Percentiles rank a stretch among this genome's conserved stretches.
phyloP scores from a whole-genome alignment of 495 filamentous ascomycete species.

The Apodospora peruviana region DNA sequence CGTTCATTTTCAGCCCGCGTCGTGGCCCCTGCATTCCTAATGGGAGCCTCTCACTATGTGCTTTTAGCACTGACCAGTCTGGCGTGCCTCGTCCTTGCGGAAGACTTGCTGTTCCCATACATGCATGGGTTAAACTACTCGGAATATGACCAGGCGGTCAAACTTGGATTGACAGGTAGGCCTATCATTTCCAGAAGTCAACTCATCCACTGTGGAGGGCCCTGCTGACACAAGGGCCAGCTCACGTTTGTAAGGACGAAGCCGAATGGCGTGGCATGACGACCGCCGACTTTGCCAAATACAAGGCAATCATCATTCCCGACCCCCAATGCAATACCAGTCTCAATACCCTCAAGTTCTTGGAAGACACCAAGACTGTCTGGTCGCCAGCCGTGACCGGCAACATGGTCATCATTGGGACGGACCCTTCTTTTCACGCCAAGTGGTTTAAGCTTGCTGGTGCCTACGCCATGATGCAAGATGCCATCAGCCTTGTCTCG shows the following conservation, averaged over 20 bases:
- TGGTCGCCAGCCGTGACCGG: slow-evolving; percentile 29
- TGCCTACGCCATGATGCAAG: slow-evolving; percentile 23
- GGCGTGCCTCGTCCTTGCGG: slow-evolving; percentile 4
- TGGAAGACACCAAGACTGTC: slow-evolving; percentile 22
- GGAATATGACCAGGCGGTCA: slow-evolving; percentile 11
- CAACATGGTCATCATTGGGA: slow-evolving; percentile 27
- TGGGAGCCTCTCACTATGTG: slow-evolving; percentile 9
- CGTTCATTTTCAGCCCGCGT: not conserved
- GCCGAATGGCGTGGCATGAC: slow-evolving; percentile 26
- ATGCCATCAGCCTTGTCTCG: slow-evolving; percentile 20
- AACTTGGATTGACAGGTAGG: slow-evolving; percentile 18
- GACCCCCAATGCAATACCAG: slow-evolving; percentile 23
- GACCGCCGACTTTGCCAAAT: slow-evolving; percentile 24
- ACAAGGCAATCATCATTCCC: slow-evolving; percentile 25
- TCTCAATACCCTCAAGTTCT: slow-evolving; percentile 20
- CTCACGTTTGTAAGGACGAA: slow-evolving; percentile 21
- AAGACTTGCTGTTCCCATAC: slow-evolving; percentile 15
- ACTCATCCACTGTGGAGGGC: not conserved
- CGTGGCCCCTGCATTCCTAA: slow-evolving; percentile 3
- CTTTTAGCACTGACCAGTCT: slow-evolving; percentile 18
- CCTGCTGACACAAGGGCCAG: slow-evolving; percentile 13
- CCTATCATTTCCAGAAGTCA: not conserved
- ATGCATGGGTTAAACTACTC: slow-evolving; percentile 16
- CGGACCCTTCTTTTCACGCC: slow-evolving; percentile 24
- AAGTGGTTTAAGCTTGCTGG: slow-evolving; percentile 20